Base-by-base conservation (phyloP, 176 grass and related monocot genomes). In the Oryza rufipogon region DNA sequence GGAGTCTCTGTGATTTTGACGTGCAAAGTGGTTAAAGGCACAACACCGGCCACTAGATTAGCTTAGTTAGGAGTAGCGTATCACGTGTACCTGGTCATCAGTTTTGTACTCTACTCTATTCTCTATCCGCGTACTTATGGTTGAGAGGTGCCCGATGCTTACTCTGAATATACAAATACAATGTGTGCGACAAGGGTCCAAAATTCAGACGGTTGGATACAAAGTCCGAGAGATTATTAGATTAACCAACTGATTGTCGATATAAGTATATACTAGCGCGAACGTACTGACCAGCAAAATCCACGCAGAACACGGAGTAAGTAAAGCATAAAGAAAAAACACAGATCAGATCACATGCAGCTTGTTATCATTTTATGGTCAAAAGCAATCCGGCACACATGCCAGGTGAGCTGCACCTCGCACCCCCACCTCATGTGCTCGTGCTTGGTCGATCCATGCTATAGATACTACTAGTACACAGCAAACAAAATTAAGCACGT, bases 251-350 rank as follows among this genome's bases (percentile, higher is more conserved):
- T 41, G 7, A 41, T 23, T 23, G 44, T 83, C 81, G 4, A 14
- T 11, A 12, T 83, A 52, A 2, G 1, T 44, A 44, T 30, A 30
- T 32, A 32, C 30, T 32, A 32, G 30, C 30, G 2, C 42, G 42
- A 44, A 10, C 42, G 1, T 19, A 11, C 49, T 6, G 11, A 45
- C 4, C 11, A 7, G 11, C 23, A 17, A 82, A 47, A 19, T 83
- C 30, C 71, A 51, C 25, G 11, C 33, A 66, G 1, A 51, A 66
- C 71, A 83, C 4, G 81, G 12, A 66, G 71, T 75, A 65, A 66
- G 42, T 30, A 44, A 44, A 20, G n/a, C 9, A 51, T 48, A 74
- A 65, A 74, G 26, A 65, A 74, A 7, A 12, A 16, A 48, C 16
- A 2, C 2, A 42, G 19, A 71, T 0, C 19, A 64, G 8, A 69